A percentile compares a stretch with the other conserved stretches of the same genome.
Conservation (phyloP, 129 eudicot species). For the Tagetes patula region DNA sequence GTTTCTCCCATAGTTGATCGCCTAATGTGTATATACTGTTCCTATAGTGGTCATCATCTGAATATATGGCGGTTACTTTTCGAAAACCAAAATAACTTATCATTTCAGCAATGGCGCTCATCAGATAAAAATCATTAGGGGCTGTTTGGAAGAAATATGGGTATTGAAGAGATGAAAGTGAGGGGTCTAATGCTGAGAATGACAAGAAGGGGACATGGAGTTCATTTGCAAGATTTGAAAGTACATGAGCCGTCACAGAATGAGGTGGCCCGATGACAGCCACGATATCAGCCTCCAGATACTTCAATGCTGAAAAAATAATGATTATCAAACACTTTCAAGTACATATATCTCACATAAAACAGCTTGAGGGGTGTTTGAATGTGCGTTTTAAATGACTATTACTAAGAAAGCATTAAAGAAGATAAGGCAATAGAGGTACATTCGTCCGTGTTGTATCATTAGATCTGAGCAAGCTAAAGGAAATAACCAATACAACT, state of each 20-base stretch:
- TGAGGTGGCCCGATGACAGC: constrained; percentile 84
- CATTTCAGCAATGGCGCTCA: constrained; percentile 85
- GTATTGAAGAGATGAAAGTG: constrained; percentile 77
- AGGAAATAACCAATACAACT: no score
- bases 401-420: no score
- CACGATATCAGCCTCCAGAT: constrained; percentile 65
- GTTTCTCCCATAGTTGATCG: constrained; percentile 53
- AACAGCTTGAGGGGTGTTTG: no score
- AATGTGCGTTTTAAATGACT: no score
- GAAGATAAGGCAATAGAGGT: no score
- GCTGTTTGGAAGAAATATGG: constrained; percentile 87
- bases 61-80: constrained; percentile 57
- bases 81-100: constrained; percentile 56
- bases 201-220: constrained; percentile 85
- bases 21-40: constrained; percentile 59
- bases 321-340: no score
- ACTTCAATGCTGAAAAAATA: constrained; percentile 66
- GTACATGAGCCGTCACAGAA: constrained; percentile 76
- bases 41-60: constrained; percentile 70
- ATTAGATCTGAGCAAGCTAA: no score
- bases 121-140: constrained; percentile 73
- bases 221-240: constrained; percentile 82
- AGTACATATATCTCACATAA: no score
- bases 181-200: constrained; percentile 89
- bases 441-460: no score